Percentiles rank a stretch among this genome's conserved stretches.
Conservation (phyloP, 2,329 filamentous ascomycete genomes). For the Ceratocystiopsis sp. region DNA sequence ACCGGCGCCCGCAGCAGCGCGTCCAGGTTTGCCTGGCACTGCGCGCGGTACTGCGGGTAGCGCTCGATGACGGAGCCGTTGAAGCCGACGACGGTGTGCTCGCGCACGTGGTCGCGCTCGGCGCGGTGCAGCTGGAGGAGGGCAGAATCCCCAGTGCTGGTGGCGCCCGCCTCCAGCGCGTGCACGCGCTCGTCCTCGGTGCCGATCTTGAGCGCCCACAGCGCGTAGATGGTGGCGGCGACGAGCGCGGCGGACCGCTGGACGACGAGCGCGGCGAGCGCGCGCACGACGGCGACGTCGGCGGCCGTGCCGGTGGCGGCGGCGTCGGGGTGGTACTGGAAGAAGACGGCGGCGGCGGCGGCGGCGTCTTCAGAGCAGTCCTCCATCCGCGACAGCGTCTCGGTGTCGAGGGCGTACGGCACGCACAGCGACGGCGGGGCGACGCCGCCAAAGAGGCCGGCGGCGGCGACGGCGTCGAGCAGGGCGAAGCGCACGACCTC, state of each 20-base stretch:
- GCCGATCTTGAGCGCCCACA: conserved; percentile 37
- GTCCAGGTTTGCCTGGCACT: conserved; percentile 47
- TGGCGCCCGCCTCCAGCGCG: conserved; percentile 5
- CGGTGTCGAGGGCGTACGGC: conserved; percentile 42
- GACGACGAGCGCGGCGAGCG: conserved; percentile 36
- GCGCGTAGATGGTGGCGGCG: conserved; percentile 38
- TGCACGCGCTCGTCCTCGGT: conserved; percentile 36
- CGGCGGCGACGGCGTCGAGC: conserved; percentile 38
- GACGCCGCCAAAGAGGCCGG: conserved; percentile 37
- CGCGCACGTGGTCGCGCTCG: conserved; percentile 18
- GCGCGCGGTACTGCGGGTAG: conserved; percentile 49
- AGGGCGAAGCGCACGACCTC: conserved; percentile 44
- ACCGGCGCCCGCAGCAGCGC: too few species aligned
- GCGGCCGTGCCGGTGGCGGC: conserved; percentile 18
- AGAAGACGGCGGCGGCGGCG: conserved; percentile 27
- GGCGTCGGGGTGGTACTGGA: conserved; percentile 31
- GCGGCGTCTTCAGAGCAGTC: conserved; percentile 21
- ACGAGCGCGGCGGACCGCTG: conserved; percentile 42
- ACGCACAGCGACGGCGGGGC: conserved; percentile 34
- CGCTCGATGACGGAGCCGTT: conserved; percentile 68
- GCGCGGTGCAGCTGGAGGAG: conserved; percentile 17
- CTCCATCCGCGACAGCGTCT: conserved; percentile 40
- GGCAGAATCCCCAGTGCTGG: conserved; percentile 6
- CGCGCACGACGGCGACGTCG: conserved; percentile 35
- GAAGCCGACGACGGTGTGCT: conserved; percentile 48